Evolutionary conservation across 305 asterid genomes (phyloP), one percentile per base, ranked within the genome.

Genomic region (Stenogyne calaminthoides): DNA sequence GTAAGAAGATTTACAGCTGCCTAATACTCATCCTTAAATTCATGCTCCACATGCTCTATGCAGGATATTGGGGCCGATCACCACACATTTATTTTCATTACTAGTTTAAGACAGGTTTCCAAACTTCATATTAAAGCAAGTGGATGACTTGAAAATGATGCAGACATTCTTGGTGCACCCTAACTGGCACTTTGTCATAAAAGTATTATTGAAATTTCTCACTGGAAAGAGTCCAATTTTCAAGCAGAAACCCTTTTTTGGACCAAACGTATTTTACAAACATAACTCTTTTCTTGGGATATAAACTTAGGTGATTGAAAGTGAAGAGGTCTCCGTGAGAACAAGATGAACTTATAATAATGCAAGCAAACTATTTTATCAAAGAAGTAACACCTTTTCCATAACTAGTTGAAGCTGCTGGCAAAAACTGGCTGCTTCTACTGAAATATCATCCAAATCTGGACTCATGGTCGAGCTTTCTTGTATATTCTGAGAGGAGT

Each of bases 331-430:
- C 3, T 8, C 42, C 12, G 27, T 11, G 18, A 20, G n/a, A 15
- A 46, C 42, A 55, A 55, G 8, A 54, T 40, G 55, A 56, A 29
- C 25, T 6, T 39, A 58, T 64, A 56, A 10, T 51, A 56, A 19
- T 27, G 20, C 51, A 52, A 34, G 29, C 39, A 64, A 29, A 46
- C 34, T 42, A 25, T 25, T 25, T 25, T 25, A 25, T 25, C 2
- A 25, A 22, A 7, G 64, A 60, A 56, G 20, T 47, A 70, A 64
- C 81, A 92, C 98, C 98, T 79, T 89, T 71, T 84, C 86, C 83
- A 80, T 84, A 67, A 86, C 89, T 74, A 67, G 90, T 79, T 85
- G 94, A 73, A 92, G 98, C 84, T 85, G 97, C 84, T 85, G 97
- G 73, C 77, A 85, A 76, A 92, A 84, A 76, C 89, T 80, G 76